phyloP scores from a whole-genome alignment of 2,329 filamentous ascomycete genomes.

The Arthrobotrys sphaeroides region DNA sequence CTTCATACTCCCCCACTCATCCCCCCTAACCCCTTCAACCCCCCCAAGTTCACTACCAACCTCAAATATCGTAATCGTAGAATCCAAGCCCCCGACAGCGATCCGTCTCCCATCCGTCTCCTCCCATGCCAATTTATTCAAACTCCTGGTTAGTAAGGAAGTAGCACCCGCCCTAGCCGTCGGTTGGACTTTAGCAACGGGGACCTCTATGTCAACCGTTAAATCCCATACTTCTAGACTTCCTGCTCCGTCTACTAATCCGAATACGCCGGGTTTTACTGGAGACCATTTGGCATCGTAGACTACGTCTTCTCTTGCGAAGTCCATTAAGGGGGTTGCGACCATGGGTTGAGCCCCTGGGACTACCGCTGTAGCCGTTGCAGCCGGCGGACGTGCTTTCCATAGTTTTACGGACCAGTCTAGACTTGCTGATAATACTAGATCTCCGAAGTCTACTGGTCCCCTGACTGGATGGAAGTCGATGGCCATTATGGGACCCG shows the following conservation, averaged over 20 bases:
- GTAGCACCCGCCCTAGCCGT: constrained; percentile 70
- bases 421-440: constrained; percentile 88
- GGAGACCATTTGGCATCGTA: constrained; percentile 97
- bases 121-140: constrained; percentile 97
- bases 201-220: constrained; percentile 89
- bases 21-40: constrained; percentile 80
- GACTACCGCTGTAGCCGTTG: constrained; percentile 70
- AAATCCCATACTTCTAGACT: constrained; percentile 96
- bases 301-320: constrained; percentile 92
- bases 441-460: constrained; percentile 90
- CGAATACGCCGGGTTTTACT: constrained; percentile 91
- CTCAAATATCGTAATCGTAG: constrained; percentile 90
- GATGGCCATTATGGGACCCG: constrained; percentile 93
- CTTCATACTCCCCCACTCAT: constrained; percentile 95
- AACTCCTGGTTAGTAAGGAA: constrained; percentile 79
- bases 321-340: constrained; percentile 82
- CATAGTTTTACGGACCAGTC: constrained; percentile 98
- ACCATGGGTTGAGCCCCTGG: constrained; percentile 56
- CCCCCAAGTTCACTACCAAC: constrained; percentile 83
- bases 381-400: constrained; percentile 86
- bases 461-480: constrained; percentile 94
- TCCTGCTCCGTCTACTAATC: constrained; percentile 90
- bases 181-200: constrained; percentile 80
- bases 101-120: constrained; percentile 84
- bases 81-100: constrained; percentile 91